Evolutionary conservation across 352 stramenopile genomes (phyloP), one percentile per base, ranked within the genome.

Genomic region (Pythium aristosporum): DNA sequence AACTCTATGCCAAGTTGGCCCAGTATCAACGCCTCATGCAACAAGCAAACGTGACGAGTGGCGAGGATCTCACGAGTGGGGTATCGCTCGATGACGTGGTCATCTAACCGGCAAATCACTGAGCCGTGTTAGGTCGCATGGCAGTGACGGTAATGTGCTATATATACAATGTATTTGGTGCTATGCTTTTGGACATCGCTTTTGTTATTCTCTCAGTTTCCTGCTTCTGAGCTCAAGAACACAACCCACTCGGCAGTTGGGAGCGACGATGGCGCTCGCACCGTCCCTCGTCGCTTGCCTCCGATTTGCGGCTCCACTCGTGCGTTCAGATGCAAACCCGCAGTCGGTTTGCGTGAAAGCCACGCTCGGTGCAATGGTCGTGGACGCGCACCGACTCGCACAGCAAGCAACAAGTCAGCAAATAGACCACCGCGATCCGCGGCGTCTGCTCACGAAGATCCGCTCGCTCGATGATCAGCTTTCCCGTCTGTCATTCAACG

Each of bases 321-420:
- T 88, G 0, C 56, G 39, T 2, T 58, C 71, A 1, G 52, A 59
- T 7, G 39, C 54, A 6, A 67, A 55, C 0, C 57, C 69, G 2
- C 62, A 58, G 36, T 61, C 77, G 18, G 53, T 85, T 0, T 86
- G 77, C 52, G 84, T 76, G 13, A 89, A 91, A 61, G 28, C 68
- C 2, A 59, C 68, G 1, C 57, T 91, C 18, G 70, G 71, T 0
- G 54, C 79, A 3, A 84, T 89, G 37, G 80, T 91, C 7, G 54
- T 89, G 3, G 78, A 82, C 39, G 77, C 80, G 0, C 80, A 91
- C 43, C 73, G 75, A 1, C 73, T 74, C n/a, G 77, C 77, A 10
- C 78, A 85, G 32, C 73, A 80, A 43, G 63, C 69, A 8, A 53
- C 42, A 1, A 74, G 72, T 23, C 23, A 62, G 3, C 11, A 34